phyloP scores from a whole-genome alignment of 495 filamentous ascomycete species.

The Schizothecium vesticola region DNA sequence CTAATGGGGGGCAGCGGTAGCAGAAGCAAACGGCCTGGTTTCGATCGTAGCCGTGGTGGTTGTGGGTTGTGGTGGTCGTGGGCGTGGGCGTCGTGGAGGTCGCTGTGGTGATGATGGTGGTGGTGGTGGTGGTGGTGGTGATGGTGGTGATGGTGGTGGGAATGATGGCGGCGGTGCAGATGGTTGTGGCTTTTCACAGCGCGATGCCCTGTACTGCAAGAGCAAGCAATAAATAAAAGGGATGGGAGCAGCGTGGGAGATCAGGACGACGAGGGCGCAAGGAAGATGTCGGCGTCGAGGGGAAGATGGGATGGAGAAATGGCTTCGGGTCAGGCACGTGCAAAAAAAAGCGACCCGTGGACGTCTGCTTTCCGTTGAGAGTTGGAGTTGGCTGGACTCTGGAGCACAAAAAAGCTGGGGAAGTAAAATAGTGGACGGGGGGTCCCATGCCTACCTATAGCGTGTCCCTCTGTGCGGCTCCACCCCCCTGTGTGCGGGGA shows the following conservation, averaged over 20 bases:
- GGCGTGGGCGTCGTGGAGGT: no score
- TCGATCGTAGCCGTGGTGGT: no score
- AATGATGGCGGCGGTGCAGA: neutral
- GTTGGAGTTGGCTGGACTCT: neutral
- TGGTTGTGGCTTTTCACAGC: neutral
- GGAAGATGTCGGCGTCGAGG: neutral
- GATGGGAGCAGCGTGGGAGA: no score
- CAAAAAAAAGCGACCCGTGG: neutral
- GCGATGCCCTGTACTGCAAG: neutral
- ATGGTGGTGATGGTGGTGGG: neutral
- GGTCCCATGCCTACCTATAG: neutral
- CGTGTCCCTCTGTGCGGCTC: neutral
- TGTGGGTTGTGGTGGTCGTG: no score
- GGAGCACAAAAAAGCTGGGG: neutral
- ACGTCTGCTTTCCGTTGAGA: neutral
- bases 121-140: no score
- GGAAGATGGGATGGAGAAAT: neutral
- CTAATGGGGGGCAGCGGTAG: no score
- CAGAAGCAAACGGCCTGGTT: no score
- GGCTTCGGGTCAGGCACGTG: neutral
- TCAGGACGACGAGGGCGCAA: no score
- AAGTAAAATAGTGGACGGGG: neutral
- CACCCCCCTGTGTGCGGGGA: neutral
- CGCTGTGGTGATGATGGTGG: neutral
- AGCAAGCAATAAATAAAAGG: neutral